Evolutionary conservation across 306 rosid genomes (phyloP).

Genomic region (Cicer cuneatum): DNA sequence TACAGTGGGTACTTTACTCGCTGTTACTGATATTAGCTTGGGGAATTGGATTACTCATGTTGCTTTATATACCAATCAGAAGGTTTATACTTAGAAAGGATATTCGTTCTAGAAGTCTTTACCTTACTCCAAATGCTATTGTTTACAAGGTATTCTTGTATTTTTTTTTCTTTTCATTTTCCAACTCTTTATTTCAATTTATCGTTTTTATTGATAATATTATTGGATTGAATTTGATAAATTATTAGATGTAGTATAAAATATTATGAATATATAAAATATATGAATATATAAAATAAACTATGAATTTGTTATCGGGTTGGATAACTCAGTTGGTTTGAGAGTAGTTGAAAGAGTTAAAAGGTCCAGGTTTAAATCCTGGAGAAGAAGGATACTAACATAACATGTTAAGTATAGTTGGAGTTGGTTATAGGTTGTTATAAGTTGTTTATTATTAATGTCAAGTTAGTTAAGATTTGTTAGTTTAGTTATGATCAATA

Average conservation of each 20-base stretch:
- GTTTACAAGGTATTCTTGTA: slow-evolving; percentile 65
- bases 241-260: background rate
- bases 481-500: no score
- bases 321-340: background rate
- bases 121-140: slow-evolving; percentile 77
- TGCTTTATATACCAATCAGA: slow-evolving; percentile 76
- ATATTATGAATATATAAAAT: background rate
- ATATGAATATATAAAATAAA: background rate
- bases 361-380: background rate
- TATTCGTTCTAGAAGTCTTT: slow-evolving; percentile 72
- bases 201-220: background rate
- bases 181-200: background rate
- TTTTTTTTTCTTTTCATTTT: background rate
- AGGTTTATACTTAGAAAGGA: slow-evolving; percentile 74
- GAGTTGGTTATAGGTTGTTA: no score
- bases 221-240: background rate
- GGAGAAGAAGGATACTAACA: background rate
- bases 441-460: no score
- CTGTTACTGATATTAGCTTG: slow-evolving; percentile 72
- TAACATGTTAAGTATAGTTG: no score
- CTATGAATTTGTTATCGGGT: background rate
- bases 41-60: slow-evolving; percentile 88
- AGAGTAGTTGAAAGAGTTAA: background rate
- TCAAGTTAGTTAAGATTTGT: no score
- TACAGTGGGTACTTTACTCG: slow-evolving; percentile 83